Evolutionary conservation across 305 asterid species (phyloP).

Genomic region (Fraxinus platypoda): DNA sequence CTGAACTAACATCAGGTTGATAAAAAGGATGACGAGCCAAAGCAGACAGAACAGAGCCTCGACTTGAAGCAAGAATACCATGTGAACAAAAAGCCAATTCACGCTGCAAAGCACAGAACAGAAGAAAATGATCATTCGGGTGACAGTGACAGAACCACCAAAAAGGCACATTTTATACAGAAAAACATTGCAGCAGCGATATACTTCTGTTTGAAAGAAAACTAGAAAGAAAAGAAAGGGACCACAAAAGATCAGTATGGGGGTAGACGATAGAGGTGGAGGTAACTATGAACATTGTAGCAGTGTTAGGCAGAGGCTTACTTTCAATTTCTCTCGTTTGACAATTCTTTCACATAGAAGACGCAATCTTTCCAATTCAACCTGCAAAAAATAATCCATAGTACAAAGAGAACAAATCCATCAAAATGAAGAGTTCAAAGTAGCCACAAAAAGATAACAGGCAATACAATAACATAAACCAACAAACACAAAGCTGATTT

Average conservation of each 20-base stretch:
- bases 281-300: slow-evolving; percentile 5
- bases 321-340: slow-evolving; percentile 93
- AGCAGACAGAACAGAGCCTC: slow-evolving; percentile 68
- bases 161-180: not conserved
- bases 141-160: not conserved
- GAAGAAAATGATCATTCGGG: not conserved
- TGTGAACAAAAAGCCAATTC: slow-evolving; percentile 90
- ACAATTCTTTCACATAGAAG: slow-evolving; percentile 93
- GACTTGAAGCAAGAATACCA: slow-evolving; percentile 67
- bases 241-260: not conserved
- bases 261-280: not conserved
- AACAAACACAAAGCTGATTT: not conserved
- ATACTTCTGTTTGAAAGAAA: not conserved
- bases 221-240: not conserved
- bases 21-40: slow-evolving; percentile 70
- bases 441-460: not conserved
- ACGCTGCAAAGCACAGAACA: slow-evolving; percentile 60
- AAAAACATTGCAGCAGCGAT: not conserved
- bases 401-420: not conserved
- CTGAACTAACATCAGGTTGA: slow-evolving; percentile 87
- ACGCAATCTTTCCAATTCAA: slow-evolving; percentile 94
- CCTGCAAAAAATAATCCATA: slow-evolving; percentile 44
- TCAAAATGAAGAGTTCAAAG: not conserved
- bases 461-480: not conserved
- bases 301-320: slow-evolving; percentile 33